Evolutionary conservation across 2,329 filamentous ascomycete species (phyloP), one percentile per base, ranked within the genome.

Genomic region (Metarhizium brunneum): DNA sequence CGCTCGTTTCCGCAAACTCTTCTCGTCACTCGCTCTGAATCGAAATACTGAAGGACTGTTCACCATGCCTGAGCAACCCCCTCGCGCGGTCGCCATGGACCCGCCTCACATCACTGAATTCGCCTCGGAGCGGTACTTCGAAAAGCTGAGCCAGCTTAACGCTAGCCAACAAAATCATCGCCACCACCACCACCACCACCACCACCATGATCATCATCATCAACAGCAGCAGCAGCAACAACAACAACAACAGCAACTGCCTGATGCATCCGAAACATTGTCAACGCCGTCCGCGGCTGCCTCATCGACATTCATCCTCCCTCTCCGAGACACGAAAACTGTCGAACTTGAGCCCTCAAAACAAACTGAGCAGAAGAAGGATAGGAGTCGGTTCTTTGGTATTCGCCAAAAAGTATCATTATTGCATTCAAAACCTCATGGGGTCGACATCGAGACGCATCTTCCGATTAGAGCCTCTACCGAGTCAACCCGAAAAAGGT

Each of bases 91-190:
- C 54, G 68, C 69, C 64, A 84, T 85, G 81, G 83, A 85, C 60
- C 81, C 80, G 64, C 75, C 78, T 62, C 82, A 85, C 60, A 76
- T 83, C 59, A 84, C 83, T 58, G 83, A 86, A 68, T 86, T 86
- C 70, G 83, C 82, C 58, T 86, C 83, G 48, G 75, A 81, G 68
- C 80, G 80, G 60, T 86, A 84, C 65, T 82, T 85, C 61, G 77
- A 78, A 54, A 86, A 86, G 69, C 68, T 85, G 58, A 76, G 73
- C 56, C 79, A 83, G 69, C 76, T 73, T 62, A 80, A 70, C 66
- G 76, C 74, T 65, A 58, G 36, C 38, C 71, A 78, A 35, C 74
- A 70, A 60, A 71, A 71, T 18, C 74, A 76, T 61, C 66, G 71
- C 60, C 71, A 73, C 55, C 64, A 30, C 54, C 13, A 13, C 4